Evolutionary conservation across 805 yeast species (phyloP).

Genomic region (Komagataella kurtzmanii): DNA sequence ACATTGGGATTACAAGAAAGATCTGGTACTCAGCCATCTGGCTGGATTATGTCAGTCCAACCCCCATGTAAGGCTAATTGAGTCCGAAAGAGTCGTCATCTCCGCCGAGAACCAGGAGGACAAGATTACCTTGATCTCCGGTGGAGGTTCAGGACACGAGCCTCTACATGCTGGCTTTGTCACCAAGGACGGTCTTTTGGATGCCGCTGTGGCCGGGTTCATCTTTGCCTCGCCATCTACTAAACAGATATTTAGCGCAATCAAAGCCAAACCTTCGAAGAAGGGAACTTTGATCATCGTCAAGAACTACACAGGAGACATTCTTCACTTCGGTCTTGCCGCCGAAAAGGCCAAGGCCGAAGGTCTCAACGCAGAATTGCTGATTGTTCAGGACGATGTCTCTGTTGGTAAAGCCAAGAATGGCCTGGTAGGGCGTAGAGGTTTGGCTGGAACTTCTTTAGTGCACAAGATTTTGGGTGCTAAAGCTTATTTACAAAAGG

Average conservation of each 20-base stretch:
- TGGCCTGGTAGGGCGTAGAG: constrained; percentile 88
- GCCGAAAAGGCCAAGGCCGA: constrained; percentile 76
- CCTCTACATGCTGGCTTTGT: constrained; percentile 90
- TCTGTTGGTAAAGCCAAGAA: constrained; percentile 88
- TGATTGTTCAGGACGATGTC: constrained; percentile 82
- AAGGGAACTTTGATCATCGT: constrained; percentile 70
- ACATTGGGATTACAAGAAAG: constrained; percentile 38
- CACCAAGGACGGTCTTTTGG: constrained; percentile 57
- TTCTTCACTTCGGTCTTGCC: constrained; percentile 83
- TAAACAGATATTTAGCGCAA: constrained; percentile 64
- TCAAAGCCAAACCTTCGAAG: constrained; percentile 39
- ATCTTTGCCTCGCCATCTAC: constrained; percentile 76
- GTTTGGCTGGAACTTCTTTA: constrained; percentile 80
- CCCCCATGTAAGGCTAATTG: constrained; percentile 40
- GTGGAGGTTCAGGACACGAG: constrained; percentile 96
- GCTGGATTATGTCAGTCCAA: constrained; percentile 40
- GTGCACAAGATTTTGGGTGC: constrained; percentile 85
- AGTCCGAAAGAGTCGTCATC: constrained; percentile 42
- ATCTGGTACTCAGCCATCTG: constrained; percentile 32
- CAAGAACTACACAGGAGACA: constrained; percentile 92
- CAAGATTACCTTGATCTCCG: constrained; percentile 66
- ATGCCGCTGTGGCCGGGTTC: constrained; percentile 74
- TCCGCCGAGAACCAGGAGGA: constrained; percentile 19
- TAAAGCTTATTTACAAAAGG: constrained; percentile 31
- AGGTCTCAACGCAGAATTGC: constrained; percentile 60